phyloP scores from a whole-genome alignment of 768 basidiomycete species.

The Podaxis carcinomalis region DNA sequence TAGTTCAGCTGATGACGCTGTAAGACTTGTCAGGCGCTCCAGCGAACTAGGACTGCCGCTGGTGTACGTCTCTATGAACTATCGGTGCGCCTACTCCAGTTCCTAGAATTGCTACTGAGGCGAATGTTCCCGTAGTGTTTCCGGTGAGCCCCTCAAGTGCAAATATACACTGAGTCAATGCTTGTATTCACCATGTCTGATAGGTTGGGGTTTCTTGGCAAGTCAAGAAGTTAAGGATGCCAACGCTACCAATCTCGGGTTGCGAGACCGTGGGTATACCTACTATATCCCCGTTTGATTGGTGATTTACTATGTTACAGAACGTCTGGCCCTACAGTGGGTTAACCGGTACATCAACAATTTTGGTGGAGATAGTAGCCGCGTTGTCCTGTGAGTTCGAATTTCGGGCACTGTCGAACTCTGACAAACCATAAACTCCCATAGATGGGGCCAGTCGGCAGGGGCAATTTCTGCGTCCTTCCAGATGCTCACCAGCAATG shows the following conservation, averaged over 20 bases:
- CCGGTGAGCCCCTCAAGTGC: constrained; percentile 13
- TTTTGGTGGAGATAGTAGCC: constrained; percentile 53
- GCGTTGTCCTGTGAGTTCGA: constrained; percentile 35
- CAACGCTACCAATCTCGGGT: constrained; percentile 24
- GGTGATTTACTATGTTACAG: constrained; percentile 12
- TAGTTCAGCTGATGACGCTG: constrained; percentile 35
- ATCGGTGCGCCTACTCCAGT: constrained; percentile 24
- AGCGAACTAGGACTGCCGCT: constrained; percentile 39
- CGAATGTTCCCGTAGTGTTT: constrained; percentile 14
- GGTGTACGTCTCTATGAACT: constrained; percentile 52
- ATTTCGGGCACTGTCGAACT: neutral
- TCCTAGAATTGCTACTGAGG: neutral
- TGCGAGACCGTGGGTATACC: constrained; percentile 26
- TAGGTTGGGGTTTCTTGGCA: constrained; percentile 28
- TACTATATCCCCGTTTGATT: neutral
- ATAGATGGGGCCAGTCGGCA: constrained; percentile 48
- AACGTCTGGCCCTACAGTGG: constrained; percentile 48
- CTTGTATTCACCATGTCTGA: neutral
- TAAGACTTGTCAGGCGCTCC: constrained; percentile 38
- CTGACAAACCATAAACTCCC: neutral
- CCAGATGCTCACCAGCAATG: constrained; percentile 40
- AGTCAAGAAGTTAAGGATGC: constrained; percentile 25
- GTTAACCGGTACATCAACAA: constrained; percentile 47
- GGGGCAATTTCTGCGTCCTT: constrained; percentile 45
- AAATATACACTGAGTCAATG: neutral